Evolutionary conservation across 768 basidiomycete species (phyloP).

Genomic region (Dendrothele bispora): DNA sequence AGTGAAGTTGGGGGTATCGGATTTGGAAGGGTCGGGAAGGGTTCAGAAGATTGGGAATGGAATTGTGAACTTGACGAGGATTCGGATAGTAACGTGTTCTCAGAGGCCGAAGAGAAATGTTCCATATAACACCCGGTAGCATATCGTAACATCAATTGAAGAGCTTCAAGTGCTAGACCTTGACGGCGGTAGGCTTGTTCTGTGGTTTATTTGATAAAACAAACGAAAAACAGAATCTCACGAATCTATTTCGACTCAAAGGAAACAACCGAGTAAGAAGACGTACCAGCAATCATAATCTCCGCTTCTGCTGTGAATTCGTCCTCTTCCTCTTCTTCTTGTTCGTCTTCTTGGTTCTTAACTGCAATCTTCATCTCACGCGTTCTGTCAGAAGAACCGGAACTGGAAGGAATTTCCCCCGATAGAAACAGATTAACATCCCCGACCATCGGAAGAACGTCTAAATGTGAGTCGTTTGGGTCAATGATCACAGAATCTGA

Average conservation of each 20-base stretch:
- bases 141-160: slow-evolving; percentile 69
- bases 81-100: slow-evolving; percentile 4
- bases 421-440: slow-evolving; percentile 92
- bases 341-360: slow-evolving; percentile 21
- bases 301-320: slow-evolving; percentile 79
- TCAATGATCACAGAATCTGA: slow-evolving; percentile 18
- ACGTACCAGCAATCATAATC: slow-evolving; percentile 87
- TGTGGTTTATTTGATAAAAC: slow-evolving; percentile 22
- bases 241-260: too few relatives aligned
- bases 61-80: slow-evolving; percentile 7
- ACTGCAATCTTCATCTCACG: slow-evolving; percentile 6
- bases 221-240: too few relatives aligned
- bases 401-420: slow-evolving; percentile 32
- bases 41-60: slow-evolving; percentile 19
- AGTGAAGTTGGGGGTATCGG: slow-evolving; percentile 47
- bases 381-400: neutral
- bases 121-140: slow-evolving; percentile 46
- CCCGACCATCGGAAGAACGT: slow-evolving; percentile 69
- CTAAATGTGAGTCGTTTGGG: slow-evolving; percentile 34
- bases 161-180: slow-evolving; percentile 63
- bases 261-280: neutral
- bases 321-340: slow-evolving; percentile 28
- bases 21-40: slow-evolving; percentile 36
- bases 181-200: slow-evolving; percentile 67
- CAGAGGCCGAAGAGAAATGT: slow-evolving; percentile 19